phyloP scores from a whole-genome alignment of 805 yeast genomes.

The Starmerella tilneyi region DNA sequence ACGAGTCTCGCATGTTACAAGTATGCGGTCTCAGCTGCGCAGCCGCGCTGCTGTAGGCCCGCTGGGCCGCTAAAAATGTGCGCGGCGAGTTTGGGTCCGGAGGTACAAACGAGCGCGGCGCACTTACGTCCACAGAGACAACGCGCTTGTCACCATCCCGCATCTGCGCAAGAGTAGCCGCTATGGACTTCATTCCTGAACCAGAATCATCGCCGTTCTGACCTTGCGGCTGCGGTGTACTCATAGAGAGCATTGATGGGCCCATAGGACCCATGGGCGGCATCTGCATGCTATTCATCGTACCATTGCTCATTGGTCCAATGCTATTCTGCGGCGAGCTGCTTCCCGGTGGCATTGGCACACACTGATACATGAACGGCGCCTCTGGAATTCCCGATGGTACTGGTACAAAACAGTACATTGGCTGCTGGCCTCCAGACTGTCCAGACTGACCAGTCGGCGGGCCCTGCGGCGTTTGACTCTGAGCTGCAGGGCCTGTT shows the following conservation, averaged over 20 bases:
- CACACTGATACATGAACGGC: conserved; percentile 11
- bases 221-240: neutral
- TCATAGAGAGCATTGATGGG: conserved; percentile 2
- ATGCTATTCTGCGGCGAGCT: neutral
- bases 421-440: neutral
- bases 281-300: neutral
- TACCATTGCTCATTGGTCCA: too few relatives aligned
- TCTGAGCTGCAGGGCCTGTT: neutral
- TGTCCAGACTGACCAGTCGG: too few relatives aligned
- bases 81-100: conserved; percentile 1
- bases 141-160: conserved; percentile 1
- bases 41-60: neutral
- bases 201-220: neutral
- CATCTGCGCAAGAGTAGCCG: conserved; percentile 11
- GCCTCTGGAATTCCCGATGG: conserved; percentile 14
- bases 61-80: neutral
- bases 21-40: conserved; percentile 7
- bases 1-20: conserved; percentile 14
- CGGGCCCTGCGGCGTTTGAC: too few relatives aligned
- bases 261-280: conserved; percentile 8
- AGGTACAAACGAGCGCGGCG: neutral
- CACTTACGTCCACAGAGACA: neutral
- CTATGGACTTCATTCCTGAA: conserved; percentile 4
- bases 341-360: conserved; percentile 1
- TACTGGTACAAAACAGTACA: conserved; percentile 15